A percentile compares a stretch with the other conserved stretches of the same genome.
Conservation (phyloP, 2,329 filamentous ascomycete genomes). For the Cladosporium sp. region DNA sequence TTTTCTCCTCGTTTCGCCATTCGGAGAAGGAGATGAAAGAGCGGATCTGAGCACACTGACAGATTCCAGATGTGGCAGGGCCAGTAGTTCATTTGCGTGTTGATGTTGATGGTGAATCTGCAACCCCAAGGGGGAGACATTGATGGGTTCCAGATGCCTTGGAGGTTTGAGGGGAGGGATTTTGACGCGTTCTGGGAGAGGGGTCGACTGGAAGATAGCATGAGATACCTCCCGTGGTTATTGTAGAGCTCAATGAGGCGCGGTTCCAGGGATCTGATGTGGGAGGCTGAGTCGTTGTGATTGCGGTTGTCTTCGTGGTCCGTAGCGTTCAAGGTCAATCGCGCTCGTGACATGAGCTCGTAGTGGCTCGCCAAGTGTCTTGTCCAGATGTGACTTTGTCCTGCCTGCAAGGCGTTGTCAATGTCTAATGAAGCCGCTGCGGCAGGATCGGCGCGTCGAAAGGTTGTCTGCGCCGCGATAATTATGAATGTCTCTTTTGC, state of each 20-base stretch:
- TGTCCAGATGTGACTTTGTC: neutral
- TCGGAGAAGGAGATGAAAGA: constrained; percentile 42
- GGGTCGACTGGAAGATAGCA: neutral
- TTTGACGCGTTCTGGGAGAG: constrained; percentile 21
- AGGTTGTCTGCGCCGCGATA: constrained; percentile 45
- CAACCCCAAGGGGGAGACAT: constrained; percentile 49
- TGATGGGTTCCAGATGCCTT: constrained; percentile 48
- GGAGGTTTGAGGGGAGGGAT: constrained; percentile 45
- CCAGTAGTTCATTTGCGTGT: constrained; percentile 58
- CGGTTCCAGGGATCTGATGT: neutral
- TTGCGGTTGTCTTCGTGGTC: neutral
- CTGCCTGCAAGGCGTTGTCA: constrained; percentile 11
- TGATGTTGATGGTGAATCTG: constrained; percentile 56
- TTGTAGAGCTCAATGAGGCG: neutral
- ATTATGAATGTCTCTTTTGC: constrained; percentile 40
- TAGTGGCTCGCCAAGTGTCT: neutral
- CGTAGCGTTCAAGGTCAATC: neutral
- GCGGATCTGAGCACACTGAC: constrained; percentile 42
- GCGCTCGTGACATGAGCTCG: neutral
- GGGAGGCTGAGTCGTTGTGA: neutral
- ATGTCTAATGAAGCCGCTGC: constrained; percentile 32
- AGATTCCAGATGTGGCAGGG: constrained; percentile 30
- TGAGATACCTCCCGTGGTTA: neutral
- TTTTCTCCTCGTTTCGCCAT: neutral
- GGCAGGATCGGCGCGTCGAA: constrained; percentile 36